Evolutionary conservation across 257 asterid species (phyloP), one percentile per base, ranked within the genome.

Genomic region (Nicotiana otophora): DNA sequence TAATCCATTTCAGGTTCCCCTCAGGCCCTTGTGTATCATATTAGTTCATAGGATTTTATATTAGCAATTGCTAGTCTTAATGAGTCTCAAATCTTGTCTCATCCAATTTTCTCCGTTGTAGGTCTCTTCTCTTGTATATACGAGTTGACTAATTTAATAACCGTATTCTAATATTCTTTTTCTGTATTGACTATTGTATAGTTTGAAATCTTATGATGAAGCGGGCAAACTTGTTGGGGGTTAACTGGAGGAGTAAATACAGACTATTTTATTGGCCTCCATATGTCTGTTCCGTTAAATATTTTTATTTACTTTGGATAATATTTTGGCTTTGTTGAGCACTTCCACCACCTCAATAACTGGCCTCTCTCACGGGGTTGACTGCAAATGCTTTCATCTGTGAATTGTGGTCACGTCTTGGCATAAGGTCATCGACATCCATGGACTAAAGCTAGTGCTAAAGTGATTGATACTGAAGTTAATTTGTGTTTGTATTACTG

Each of bases 1-100:
- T 75, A 77, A 81, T 77, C 82, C 81, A n/a, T 83, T 80, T 65
- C 88, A 80, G 89, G 88, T 84, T 86, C 89, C 85, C 83, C 80
- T 81, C 74, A 65, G 81, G 78, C 30, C 61, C 64, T 54, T 83
- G 5, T 83, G 87, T 84, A 84, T 76, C 87, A 84, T 88, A 82
- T 66, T 84, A 62, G 81, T 67, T 82, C 77, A 78, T 77, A 84
- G 61, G 66, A 81, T 51, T 53, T 51, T 42, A 42, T 42, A 12
- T 81, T 81, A 15, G 23, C 84, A 66, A 36, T 79, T 61, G 69
- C 69, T 76, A 63, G 77, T n/a, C 80, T 3, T 62, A 15, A 77
- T 67, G 54, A 66, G 20, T 36, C 66, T 82, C 82, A 65, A 23
- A 67, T 76, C 77, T 57, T 53, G 46, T 67, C 57, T 30, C 72